Conservation (phyloP, 164 flowering plant genomes). For the Nelumbo lutea region DNA sequence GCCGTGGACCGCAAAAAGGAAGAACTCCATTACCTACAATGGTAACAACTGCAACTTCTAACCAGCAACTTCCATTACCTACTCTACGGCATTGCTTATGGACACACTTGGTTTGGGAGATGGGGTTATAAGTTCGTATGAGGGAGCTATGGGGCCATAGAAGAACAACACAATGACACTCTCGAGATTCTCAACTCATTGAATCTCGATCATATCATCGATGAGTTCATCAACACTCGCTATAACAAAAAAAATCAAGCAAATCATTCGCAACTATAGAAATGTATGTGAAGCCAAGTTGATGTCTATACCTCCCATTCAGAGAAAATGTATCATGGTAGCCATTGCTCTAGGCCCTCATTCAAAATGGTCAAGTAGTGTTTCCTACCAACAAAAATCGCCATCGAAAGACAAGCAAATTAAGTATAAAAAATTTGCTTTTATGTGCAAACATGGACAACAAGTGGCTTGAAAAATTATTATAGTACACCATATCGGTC, state of each 20-base stretch:
- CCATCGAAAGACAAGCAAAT: slow-evolving; percentile 21
- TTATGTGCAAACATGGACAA: slow-evolving; percentile 19
- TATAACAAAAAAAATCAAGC: slow-evolving; percentile 24
- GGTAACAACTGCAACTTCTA: no score
- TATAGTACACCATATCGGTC: slow-evolving; percentile 40
- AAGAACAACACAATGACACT: slow-evolving; percentile 44
- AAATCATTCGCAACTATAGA: slow-evolving; percentile 44
- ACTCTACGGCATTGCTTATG: slow-evolving; percentile 72
- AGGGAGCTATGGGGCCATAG: slow-evolving; percentile 73
- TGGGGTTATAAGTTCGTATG: slow-evolving; percentile 73
- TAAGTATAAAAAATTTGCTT: slow-evolving; percentile 15
- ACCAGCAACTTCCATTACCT: slow-evolving; percentile 9
- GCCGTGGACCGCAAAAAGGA: no score
- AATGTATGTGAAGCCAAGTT: slow-evolving; percentile 44
- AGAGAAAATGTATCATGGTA: slow-evolving; percentile 3
- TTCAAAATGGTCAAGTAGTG: slow-evolving; percentile 7
- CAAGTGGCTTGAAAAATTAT: slow-evolving; percentile 45
- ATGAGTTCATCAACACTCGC: slow-evolving; percentile 22
- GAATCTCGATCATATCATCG: slow-evolving; percentile 39
- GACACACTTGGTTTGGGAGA: slow-evolving; percentile 83
- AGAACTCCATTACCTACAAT: no score
- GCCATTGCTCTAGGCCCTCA: not conserved
- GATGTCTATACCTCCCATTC: slow-evolving; percentile 23
- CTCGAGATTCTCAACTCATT: slow-evolving; percentile 50
- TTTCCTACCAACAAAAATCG: slow-evolving; percentile 9